Base-by-base conservation (phyloP, 352 stramenopile species). In the Phytophthora pistaciae region DNA sequence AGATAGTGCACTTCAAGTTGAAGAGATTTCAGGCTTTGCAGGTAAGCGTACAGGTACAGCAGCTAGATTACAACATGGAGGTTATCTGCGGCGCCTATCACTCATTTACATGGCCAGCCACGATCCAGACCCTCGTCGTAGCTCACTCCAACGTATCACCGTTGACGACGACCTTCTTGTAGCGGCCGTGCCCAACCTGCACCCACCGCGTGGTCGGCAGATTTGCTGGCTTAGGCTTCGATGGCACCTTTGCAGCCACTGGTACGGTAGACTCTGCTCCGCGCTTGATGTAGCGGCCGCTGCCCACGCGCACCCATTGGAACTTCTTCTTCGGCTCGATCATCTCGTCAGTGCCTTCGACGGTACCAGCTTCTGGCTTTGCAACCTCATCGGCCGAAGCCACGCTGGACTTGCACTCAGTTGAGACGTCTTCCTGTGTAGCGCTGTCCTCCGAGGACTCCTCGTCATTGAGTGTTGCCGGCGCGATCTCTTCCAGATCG, bases 241-340 rank as follows among this genome's bases (percentile, higher is more conserved):
- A 61, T n/a, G 4, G 31, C 23, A 36, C 16, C 7, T 46, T 55
- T 38, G 46, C 14, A 2, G 5, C 16, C 38, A 7, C 18, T 16
- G 61, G 13, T 7, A 13, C 8, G 3, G 20, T 54, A 8, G n/a
- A 14, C 3, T 50, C 36, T 0, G 8, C 33, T 2, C 42, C 48
- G 13, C 16, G 31, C 29, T 73, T 79, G 18, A 73, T 33, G 18
- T 66, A 77, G 21, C 64, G 64, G 23, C 68, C 50, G 36, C 74
- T 42, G 16, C 63, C 68, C 57, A 70, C 60, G 13, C 60, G 55
- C 9, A 68, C 31, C 73, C 72, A 80, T 8, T 40, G 64, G 48
- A 46, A 6, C 20, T 59, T 56, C 13, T 16, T 16, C 25, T 64
- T 27, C 9, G 21, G 13, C 38, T 63, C 21, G 18, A 38, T 18